These are phyloP conservation scores for Exophiala xenobiotica DNA, from an alignment of 2,329 filamentous ascomycete genomes.

Conservation along the genomic window DNA sequence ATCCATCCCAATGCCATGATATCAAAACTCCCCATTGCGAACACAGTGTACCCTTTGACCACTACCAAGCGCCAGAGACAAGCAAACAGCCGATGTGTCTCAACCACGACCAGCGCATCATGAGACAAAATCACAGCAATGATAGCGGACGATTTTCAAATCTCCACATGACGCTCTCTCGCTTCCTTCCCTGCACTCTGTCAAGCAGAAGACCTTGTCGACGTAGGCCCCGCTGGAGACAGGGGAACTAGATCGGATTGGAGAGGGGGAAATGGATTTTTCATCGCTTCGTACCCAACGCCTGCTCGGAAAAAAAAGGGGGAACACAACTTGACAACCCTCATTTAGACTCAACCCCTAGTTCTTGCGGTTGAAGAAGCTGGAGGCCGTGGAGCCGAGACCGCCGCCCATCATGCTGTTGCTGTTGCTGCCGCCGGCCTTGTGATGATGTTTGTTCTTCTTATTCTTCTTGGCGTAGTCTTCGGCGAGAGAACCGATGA, in stretches of 20 bases:
- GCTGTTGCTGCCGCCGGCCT: constrained; percentile 1
- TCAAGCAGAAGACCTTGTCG: background rate
- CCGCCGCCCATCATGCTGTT: no score
- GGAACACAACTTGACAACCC: background rate
- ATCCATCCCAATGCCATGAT: background rate
- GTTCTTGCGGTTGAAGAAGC: constrained; percentile 2
- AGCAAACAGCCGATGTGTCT: background rate
- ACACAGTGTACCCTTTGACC: background rate
- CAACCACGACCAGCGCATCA: background rate
- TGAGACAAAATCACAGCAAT: background rate
- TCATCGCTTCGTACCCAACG: constrained; percentile 6
- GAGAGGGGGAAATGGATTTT: no score
- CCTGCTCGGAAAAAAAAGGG: background rate
- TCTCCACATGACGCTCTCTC: background rate
- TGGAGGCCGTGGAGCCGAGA: constrained; percentile 1
- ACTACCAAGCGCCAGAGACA: background rate
- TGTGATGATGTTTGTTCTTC: constrained; percentile 23
- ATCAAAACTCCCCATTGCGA: background rate
- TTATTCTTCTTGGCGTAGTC: constrained; percentile 43
- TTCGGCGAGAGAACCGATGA: constrained; percentile 47
- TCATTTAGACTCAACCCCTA: background rate
- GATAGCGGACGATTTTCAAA: background rate
- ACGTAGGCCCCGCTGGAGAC: no score
- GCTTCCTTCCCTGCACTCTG: background rate
- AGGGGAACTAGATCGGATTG: no score